Evolutionary conservation across 208 protist species (phyloP), one percentile per base, ranked within the genome.

Genomic region (Giardia muris): DNA sequence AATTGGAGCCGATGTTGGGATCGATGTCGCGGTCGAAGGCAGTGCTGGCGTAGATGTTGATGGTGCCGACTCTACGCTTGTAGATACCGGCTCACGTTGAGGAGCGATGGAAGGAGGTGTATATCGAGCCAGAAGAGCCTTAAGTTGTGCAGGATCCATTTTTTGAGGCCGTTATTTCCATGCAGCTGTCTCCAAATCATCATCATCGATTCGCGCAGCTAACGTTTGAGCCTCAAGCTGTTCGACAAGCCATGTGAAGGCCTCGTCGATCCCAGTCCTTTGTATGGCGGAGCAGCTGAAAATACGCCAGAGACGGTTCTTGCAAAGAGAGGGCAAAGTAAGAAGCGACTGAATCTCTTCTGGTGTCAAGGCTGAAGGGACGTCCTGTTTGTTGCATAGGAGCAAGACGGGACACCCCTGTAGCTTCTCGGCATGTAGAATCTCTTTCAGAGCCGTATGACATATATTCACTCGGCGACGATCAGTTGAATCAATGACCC

Each of bases 301-400:
- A 43, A 90, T n/a, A 3, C 43, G 0, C 2, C n/a, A 3, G 2
- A 67, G 0, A 67, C 87, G 46, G 48, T 90, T 90, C 43, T 47
- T 45, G 45, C n/a, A 90, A 10, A 47, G 42, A 47, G 19, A 10
- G 42, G 43, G n/a, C 45, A 90, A 1, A 2, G n/a, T 90, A 76
- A 76, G 10, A 30, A 30, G 19, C 10, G 57, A 10, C 43, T 44
- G 2, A 4, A 90, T 3, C 44, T 90, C 43, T 47, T 90, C 87
- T 2, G 1, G 2, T 67, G 10, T 48, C 45, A 47, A 47, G 2
- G 87, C 87, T 2, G 42, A 22, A 47, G n/a, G 42, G 43, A 90
- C n/a, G 45, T 90, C 99, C 90, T 99, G 96, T 95, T 99, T 99
- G 94, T 99, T 99, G 46, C 98, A 96, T 93, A 99, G 98, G 22